Base-by-base conservation (phyloP, 2,329 filamentous ascomycete genomes). In the Bipolaris oryzae region DNA sequence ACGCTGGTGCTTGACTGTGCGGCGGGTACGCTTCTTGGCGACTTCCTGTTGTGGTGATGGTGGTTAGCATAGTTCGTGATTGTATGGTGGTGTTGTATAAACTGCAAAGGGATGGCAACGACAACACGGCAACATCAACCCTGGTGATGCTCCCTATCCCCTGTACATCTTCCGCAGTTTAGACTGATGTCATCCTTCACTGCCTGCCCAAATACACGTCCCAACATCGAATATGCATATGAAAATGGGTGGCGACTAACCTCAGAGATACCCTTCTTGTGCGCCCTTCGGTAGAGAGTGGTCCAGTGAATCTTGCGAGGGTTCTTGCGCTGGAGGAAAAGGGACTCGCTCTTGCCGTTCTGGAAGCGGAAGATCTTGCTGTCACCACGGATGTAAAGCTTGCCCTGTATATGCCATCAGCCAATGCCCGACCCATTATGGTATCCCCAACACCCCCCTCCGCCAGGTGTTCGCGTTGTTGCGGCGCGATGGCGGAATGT, bases 311-410 rank as follows among this genome's bases (percentile, higher is more conserved):
- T 98, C 81, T 94, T 92, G 83, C 95, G 94, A 81, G 95, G 95
- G 89, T 99, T 99, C 92, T 99, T 99, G 87, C 95, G 94, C 88
- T 99, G 95, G 75, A 98, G 91, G 89, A 99, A 99, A 73, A 99
- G 91, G 73, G 92, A 96, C 86, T 99, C 95, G 84, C 92, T 94
- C 87, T 99, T 99, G 86, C 95, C 92, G 85, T 96, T 97, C 85
- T 96, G 92, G 91, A 99, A 99, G 80, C 95, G 93, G 91, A 99
- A 99, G 87, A 98, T 89, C 88, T 98, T 99, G 92, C 91, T 96
- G 88, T 99, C 95, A 80, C 94, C 93, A 83, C 95, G 92, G 87
- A 99, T 86, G 86, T 94, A 99, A 85, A 99, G 90, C 87, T 98
- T 98, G 86, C 95, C 95, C 95, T 98, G 80, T 66, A 52, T 37